Evolutionary conservation across 2,329 filamentous ascomycete genomes (phyloP).

Genomic region (Metarhizium humberi): DNA sequence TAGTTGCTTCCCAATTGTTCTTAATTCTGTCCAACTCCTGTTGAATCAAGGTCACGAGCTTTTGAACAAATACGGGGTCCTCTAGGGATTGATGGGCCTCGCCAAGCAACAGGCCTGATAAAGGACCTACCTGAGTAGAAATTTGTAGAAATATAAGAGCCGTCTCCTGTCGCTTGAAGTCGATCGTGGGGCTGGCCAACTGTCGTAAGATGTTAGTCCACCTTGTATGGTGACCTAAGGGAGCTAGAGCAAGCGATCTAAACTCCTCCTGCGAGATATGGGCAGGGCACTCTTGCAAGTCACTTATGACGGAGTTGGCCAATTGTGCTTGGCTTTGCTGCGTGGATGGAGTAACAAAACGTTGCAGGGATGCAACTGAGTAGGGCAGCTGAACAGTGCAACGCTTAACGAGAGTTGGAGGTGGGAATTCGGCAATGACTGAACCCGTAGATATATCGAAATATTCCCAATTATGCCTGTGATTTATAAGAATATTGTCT

Average conservation of each 20-base stretch:
- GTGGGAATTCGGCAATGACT: conserved; percentile 10
- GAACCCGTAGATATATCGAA: conserved; percentile 18
- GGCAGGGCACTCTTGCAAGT: conserved; percentile 34
- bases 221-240: conserved; percentile 37
- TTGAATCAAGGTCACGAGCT: neutral
- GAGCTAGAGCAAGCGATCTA: conserved; percentile 38
- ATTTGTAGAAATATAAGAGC: conserved; percentile 38
- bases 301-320: conserved; percentile 43
- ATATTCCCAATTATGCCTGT: conserved; percentile 31
- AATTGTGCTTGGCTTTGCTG: neutral
- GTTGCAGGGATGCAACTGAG: neutral
- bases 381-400: neutral
- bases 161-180: conserved; percentile 41
- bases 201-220: conserved; percentile 48
- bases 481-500: conserved; percentile 15
- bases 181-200: conserved; percentile 35
- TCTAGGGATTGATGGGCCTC: conserved; percentile 25
- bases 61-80: conserved; percentile 21
- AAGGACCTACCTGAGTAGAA: conserved; percentile 36
- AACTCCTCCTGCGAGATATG: conserved; percentile 44
- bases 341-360: neutral
- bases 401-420: neutral
- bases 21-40: neutral
- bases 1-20: conserved; percentile 3
- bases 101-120: conserved; percentile 11